These are phyloP conservation scores for Stentor roeselii DNA, from an alignment of 73 alveolate genomes.

Conservation along the genomic window DNA sequence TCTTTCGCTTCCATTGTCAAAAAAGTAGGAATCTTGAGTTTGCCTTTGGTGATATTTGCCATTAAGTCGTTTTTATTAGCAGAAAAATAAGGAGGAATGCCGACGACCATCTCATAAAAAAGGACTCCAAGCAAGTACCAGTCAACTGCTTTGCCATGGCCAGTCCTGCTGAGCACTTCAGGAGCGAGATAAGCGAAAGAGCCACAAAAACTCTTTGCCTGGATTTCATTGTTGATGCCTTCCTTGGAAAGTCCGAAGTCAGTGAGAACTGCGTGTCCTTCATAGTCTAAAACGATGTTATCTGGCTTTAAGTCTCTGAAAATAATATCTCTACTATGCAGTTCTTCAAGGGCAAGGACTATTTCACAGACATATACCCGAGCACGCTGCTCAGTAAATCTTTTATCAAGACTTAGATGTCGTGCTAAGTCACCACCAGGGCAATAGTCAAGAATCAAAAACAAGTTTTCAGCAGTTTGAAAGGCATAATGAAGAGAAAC, in stretches of 20 bases:
- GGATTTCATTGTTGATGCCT: conserved; percentile 72
- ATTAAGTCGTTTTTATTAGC: conserved; percentile 81
- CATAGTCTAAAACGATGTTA: conserved; percentile 88
- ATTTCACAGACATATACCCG: conserved; percentile 87
- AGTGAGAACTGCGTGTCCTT: conserved; percentile 94
- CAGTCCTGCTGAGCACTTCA: conserved; percentile 81
- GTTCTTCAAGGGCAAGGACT: conserved; percentile 90
- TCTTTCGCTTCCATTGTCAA: conserved; percentile 68
- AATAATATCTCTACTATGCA: conserved; percentile 88
- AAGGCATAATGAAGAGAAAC: conserved; percentile 92
- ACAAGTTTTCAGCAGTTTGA: conserved; percentile 53
- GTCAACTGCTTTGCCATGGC: conserved; percentile 85
- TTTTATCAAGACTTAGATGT: conserved; percentile 76
- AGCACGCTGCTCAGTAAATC: conserved; percentile 78
- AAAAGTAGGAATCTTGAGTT: conserved; percentile 70
- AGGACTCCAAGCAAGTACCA: conserved; percentile 95
- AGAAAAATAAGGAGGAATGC: conserved; percentile 93
- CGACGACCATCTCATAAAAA: conserved; percentile 92
- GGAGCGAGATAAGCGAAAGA: conserved; percentile 91
- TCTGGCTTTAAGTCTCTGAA: conserved; percentile 97
- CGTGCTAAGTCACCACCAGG: conserved; percentile 96
- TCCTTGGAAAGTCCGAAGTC: conserved; percentile 98
- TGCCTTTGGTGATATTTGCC: conserved; percentile 74
- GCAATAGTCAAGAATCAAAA: conserved; percentile 86
- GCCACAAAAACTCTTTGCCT: conserved; percentile 93